These are phyloP conservation scores for Arthroderma sp. DNA, from an alignment of 2,329 filamentous ascomycete species.

Conservation along the genomic window DNA sequence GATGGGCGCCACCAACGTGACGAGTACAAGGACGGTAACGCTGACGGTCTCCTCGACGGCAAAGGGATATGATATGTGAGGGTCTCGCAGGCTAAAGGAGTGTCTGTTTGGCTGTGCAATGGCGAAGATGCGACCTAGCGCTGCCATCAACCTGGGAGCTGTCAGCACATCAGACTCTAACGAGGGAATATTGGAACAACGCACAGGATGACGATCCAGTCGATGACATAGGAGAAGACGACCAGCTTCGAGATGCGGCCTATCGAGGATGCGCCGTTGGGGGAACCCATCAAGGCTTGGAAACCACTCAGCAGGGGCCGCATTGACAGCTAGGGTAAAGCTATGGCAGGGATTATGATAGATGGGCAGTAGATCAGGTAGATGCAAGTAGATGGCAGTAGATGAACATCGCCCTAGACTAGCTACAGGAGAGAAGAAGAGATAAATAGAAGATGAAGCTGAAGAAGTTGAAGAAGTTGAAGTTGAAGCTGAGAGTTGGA, in stretches of 20 bases:
- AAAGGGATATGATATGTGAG: conserved; percentile 67
- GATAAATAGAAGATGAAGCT: not conserved
- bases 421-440: not conserved
- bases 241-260: conserved; percentile 38
- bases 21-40: conserved; percentile 51
- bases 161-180: not conserved
- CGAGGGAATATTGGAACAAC: conserved; percentile 14
- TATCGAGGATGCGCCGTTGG: conserved; percentile 4
- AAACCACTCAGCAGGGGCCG: not conserved
- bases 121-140: conserved; percentile 49
- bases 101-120: conserved; percentile 52
- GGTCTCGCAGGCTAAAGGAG: conserved; percentile 61
- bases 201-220: conserved; percentile 59
- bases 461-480: not conserved
- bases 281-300: conserved; percentile 6
- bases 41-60: conserved; percentile 60
- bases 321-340: not conserved
- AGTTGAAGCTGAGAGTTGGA: not conserved
- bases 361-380: too few species aligned
- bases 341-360: not conserved
- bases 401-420: too few species aligned
- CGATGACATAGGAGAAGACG: conserved; percentile 55
- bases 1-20: conserved; percentile 53
- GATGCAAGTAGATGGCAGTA: too few species aligned
- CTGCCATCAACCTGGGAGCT: conserved; percentile 40